phyloP scores from a whole-genome alignment of 108 stramenopile genomes.

The Ochromonas danica region DNA sequence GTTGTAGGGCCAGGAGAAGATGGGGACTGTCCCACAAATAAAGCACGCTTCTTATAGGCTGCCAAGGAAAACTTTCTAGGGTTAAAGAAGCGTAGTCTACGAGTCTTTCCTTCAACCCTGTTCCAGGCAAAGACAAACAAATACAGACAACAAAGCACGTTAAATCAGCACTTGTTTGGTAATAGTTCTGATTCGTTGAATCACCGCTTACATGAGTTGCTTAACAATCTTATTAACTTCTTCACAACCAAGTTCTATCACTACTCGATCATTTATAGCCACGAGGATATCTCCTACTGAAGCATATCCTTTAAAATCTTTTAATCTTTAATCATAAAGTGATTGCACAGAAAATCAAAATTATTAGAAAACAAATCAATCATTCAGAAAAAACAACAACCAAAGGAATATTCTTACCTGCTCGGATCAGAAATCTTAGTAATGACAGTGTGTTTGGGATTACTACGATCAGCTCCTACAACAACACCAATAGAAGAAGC shows the following conservation, averaged over 20 bases:
- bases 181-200: background rate
- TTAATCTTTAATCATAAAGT: too few relatives aligned
- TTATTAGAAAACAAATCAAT: too few relatives aligned
- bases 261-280: slow-evolving; percentile 22
- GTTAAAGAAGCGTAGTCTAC: slow-evolving; percentile 11
- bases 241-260: background rate
- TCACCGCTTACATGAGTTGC: background rate
- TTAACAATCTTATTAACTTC: background rate
- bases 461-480: background rate
- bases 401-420: background rate
- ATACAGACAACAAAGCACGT: background rate
- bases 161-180: background rate
- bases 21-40: background rate
- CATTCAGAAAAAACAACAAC: too few relatives aligned
- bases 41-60: background rate
- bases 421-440: background rate
- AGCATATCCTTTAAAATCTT: background rate
- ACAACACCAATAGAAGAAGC: background rate
- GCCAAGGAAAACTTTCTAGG: slow-evolving; percentile 7
- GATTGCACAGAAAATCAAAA: too few relatives aligned
- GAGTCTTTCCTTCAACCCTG: background rate
- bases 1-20: too few relatives aligned
- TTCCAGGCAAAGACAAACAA: too few relatives aligned
- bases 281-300: slow-evolving; percentile 28
- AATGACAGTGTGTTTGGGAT: background rate